Base-by-base conservation (phyloP, 2,329 filamentous ascomycete genomes). In the Fusarium verticillioides region DNA sequence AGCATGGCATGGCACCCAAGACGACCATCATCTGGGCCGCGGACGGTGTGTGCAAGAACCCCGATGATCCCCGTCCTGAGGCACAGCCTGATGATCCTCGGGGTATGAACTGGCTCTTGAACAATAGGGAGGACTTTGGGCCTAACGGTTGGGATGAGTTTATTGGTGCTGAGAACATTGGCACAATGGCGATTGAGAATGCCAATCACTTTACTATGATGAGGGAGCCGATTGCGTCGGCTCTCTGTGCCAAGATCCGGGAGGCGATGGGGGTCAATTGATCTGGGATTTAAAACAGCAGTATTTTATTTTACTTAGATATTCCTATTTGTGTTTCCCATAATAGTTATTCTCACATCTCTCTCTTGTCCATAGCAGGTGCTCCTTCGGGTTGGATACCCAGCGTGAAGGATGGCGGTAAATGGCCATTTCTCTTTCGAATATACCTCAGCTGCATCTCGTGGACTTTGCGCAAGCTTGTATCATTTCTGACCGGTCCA, bases 41-140 rank as follows among this genome's bases (percentile, higher is more conserved):
- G 4, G 59, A 61, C 11, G 59, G 59, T 3, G 59, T 61, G 15
- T 61, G 59, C 21, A 61, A 61, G 23, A 57, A 44, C 26, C 59
- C 49, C 2, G 30, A 56, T 9, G 59, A 61, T 19, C 36, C 28
- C 1, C 37, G 59, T 2, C 59, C 59, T 9, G 59, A 61, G 23
- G 28, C 49, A 11, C 59, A 42, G 23, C 19, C 30, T 16, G 47
- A 43, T 5, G 59, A 61, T 19, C 59, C 59, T 18, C 37, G 49
- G 7, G 59, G 49, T 1, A 61, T 61, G 59, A 61, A 56, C 19
- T 61, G 59, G 59, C 49, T 61, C 2, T 28, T 61, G 39, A 36
- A 61, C 2, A 61, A 61, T 12, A 36, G 59, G 7, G 52, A 32
- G n/a, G 49, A 61, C 23, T 43, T 61, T 44, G 59, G 59, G 0